phyloP scores from a whole-genome alignment of 1,284 basidiomycete genomes.

The Schizopora paradoxa region DNA sequence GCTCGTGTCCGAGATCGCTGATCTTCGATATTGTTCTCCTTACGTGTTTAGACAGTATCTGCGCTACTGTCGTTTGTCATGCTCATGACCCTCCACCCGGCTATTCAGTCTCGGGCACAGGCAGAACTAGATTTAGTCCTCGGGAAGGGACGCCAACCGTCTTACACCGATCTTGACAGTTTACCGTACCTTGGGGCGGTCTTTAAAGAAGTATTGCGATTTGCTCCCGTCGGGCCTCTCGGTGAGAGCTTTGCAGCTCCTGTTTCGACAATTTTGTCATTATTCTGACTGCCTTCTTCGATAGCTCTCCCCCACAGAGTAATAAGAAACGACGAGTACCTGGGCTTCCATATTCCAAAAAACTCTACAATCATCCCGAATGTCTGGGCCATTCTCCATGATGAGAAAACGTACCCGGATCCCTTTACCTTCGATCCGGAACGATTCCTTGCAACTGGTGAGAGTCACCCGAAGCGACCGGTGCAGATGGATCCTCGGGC shows the following conservation, averaged over 20 bases:
- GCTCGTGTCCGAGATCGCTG: too few species aligned
- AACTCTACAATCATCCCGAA: conserved; percentile 5
- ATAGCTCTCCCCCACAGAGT: conserved; percentile 6
- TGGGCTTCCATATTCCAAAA: conserved; percentile 5
- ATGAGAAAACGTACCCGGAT: conserved; percentile 12
- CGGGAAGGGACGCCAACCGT: conserved; percentile 16
- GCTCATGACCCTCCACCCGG: conserved; percentile 32
- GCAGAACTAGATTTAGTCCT: conserved; percentile 35
- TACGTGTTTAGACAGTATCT: conserved; percentile 3
- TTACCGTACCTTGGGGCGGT: conserved; percentile 19
- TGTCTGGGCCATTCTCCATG: conserved; percentile 15
- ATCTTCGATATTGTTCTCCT: neutral
- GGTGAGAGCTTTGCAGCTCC: neutral
- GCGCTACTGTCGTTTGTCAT: conserved; percentile 11
- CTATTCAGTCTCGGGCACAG: conserved; percentile 37
- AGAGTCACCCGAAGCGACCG: neutral
- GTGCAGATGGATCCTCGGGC: conserved; percentile 18
- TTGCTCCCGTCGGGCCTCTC: conserved; percentile 4
- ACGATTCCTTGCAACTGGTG: conserved; percentile 17
- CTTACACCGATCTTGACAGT: conserved; percentile 7
- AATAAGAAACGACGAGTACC: conserved; percentile 6
- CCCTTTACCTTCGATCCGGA: conserved; percentile 18
- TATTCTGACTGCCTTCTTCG: neutral
- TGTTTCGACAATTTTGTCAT: neutral
- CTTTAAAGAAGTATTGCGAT: conserved; percentile 15